A percentile compares a stretch with the other conserved stretches of the same genome.
Evolutionary conservation across 106 monocot genomes (phyloP).

Genomic region (Alisma plantagoaquatica): DNA sequence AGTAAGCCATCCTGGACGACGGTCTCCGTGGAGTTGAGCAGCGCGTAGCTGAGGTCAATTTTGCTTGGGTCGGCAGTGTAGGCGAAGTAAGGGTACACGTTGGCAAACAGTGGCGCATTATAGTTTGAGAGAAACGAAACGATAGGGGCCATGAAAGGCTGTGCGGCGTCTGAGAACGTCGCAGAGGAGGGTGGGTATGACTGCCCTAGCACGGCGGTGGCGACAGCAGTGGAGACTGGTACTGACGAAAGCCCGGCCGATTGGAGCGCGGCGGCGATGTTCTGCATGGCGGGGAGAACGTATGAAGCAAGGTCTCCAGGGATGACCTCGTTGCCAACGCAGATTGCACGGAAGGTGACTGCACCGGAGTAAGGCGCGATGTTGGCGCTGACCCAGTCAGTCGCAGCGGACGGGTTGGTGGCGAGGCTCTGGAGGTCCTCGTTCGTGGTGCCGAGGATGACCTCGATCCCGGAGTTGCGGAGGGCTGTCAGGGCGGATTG

Average conservation of each 20-base stretch:
- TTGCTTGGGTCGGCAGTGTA: conserved; percentile 12
- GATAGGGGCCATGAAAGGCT: conserved; percentile 12
- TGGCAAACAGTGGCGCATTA: conserved; percentile 18
- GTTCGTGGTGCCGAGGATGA: conserved; percentile 22
- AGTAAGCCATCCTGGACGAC: conserved; percentile 13
- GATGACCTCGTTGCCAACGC: conserved; percentile 44
- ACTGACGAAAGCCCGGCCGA: conserved; percentile 4
- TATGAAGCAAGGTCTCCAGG: conserved; percentile 14
- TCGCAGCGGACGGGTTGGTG: conserved; percentile 8
- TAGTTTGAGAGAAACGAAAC: conserved; percentile 6
- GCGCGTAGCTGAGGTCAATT: conserved; percentile 17
- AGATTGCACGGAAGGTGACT: conserved; percentile 34
- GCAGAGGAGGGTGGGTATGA: conserved; percentile 23
- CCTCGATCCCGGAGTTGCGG: conserved; percentile 15
- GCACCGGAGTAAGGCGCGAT: conserved; percentile 8
- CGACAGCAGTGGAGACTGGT: conserved; percentile 21
- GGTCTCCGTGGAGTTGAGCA: conserved; percentile 1
- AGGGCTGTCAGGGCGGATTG: conserved; percentile 13
- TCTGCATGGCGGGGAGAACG: conserved; percentile 34
- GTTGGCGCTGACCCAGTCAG: conserved; percentile 15
- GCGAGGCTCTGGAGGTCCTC: conserved; percentile 16
- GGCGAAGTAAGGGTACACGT: conserved; percentile 44
- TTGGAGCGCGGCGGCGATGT: conserved; percentile 20
- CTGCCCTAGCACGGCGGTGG: conserved; percentile 10
- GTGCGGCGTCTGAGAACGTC: conserved; percentile 1